Percentiles rank a stretch among this genome's conserved stretches.
These are phyloP conservation scores for Xerocomus minutiporus DNA, from an alignment of 1,284 basidiomycete species.

Conservation along the genomic window DNA sequence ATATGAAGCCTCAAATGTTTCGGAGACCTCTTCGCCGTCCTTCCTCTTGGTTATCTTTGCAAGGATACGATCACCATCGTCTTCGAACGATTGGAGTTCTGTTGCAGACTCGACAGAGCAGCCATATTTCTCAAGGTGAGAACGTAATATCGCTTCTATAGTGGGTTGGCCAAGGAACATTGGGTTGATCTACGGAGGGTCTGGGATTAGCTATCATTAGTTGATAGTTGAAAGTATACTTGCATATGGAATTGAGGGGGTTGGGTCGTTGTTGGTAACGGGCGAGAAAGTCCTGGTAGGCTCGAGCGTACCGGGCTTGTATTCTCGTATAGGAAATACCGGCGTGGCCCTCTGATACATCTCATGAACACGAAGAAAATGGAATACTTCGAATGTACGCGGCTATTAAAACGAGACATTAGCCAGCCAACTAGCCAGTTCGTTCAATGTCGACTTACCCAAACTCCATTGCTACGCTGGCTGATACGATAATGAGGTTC, in stretches of 20 bases:
- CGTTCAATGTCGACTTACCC: not conserved
- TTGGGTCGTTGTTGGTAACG: not conserved
- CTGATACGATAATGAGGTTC: not conserved
- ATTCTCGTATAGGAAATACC: not conserved
- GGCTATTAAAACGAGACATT: not conserved
- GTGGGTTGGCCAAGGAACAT: not conserved
- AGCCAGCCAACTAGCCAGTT: no score
- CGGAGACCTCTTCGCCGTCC: not conserved
- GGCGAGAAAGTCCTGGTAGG: not conserved
- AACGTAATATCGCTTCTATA: not conserved
- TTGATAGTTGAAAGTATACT: not conserved
- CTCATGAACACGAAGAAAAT: not conserved
- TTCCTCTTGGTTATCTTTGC: not conserved
- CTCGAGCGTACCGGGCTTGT: not conserved
- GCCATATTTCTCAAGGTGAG: not conserved
- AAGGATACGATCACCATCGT: not conserved
- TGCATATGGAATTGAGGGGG: not conserved
- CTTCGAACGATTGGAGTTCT: not conserved
- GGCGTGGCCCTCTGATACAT: not conserved
- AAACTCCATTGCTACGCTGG: not conserved
- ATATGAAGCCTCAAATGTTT: not conserved
- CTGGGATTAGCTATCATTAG: not conserved
- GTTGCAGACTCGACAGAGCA: not conserved
- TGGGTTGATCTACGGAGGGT: not conserved
- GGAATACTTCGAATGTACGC: not conserved